Evolutionary conservation across 345 rosid genomes (phyloP), one percentile per base, ranked within the genome.

Genomic region (Mangifera indica): DNA sequence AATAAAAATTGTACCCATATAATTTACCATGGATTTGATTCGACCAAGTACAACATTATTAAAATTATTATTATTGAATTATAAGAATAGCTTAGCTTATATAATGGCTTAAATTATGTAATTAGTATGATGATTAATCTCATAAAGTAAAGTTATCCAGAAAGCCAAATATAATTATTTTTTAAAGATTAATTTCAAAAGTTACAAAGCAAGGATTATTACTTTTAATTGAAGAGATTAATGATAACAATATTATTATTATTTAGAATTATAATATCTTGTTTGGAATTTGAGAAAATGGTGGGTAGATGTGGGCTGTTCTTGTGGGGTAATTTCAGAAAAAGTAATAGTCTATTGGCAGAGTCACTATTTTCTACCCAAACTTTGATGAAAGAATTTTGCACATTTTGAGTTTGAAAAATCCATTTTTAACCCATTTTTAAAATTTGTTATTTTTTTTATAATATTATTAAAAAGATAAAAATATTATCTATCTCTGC

Each of bases 261-360:
- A 37, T 37, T 37, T 37, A 4, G 6, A 4, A 37, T 37, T 37
- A 37, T 37, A 34, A 37, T 37, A 37, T 37, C 42, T 37, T 37
- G 42, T 79, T 84, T 79, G 86, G 89, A 81, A 81, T 80, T 79
- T 81, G 84, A 76, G 79, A 37, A 79, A 84, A 81, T 73, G 87
- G 86, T 87, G 88, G 86, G 87, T 80, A 52, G 80, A 67, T 37
- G 74, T 51, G 80, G 73, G 71, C 7, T 37, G 8, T 37, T 5
- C 7, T 26, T 65, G 69, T 65, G 76, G 73, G 55, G 52, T 44
- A 15, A 58, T 40, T 60, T 37, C 60, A 70, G 22, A 24, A n/a
- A n/a, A 56, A 72, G 69, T 45, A 34, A 60, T 53, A 52, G 9
- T 63, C 46, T 20, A 70, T 3, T 29, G 32, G 32, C 32, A 1